These are phyloP conservation scores for Thermothelomyces thermophilus DNA, from an alignment of 2,329 filamentous ascomycete species.

Conservation along the genomic window DNA sequence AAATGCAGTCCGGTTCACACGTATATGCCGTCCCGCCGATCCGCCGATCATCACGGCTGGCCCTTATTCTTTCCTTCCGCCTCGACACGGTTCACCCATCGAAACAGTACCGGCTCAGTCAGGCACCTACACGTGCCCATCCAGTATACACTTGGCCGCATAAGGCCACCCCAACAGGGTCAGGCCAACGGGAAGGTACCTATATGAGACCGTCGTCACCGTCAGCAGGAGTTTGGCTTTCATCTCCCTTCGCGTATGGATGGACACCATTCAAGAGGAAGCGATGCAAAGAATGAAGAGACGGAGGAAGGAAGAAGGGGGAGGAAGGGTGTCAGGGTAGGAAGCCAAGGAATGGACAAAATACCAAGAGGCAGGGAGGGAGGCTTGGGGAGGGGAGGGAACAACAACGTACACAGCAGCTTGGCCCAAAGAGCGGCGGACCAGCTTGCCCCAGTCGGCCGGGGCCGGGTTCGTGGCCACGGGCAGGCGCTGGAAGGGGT, in stretches of 20 bases:
- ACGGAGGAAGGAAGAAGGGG: too few relatives aligned
- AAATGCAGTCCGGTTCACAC: background rate
- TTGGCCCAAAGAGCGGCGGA: constrained; percentile 28
- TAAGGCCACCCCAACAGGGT: constrained; percentile 36
- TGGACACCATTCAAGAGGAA: too few relatives aligned
- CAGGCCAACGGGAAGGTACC: constrained; percentile 32
- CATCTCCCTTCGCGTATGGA: too few relatives aligned
- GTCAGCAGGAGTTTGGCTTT: too few relatives aligned
- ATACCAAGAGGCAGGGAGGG: background rate
- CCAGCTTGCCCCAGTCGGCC: constrained; percentile 34
- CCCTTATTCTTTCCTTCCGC: background rate
- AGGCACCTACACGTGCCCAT: constrained; percentile 12
- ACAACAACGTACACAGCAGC: constrained; percentile 32
- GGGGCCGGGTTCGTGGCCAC: constrained; percentile 25
- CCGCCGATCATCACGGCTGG: background rate
- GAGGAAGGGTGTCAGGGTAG: too few relatives aligned
- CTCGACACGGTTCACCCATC: background rate
- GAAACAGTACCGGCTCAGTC: background rate
- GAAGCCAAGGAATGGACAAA: too few relatives aligned
- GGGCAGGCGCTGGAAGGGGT: constrained; percentile 34
- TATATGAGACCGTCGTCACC: constrained; percentile 13
- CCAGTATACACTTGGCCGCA: constrained; percentile 6
- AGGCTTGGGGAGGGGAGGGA: background rate
- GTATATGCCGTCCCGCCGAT: background rate
- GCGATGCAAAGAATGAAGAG: too few relatives aligned